Evolutionary conservation across 2,329 filamentous ascomycete species (phyloP).

Genomic region (Ascochyta fabae): DNA sequence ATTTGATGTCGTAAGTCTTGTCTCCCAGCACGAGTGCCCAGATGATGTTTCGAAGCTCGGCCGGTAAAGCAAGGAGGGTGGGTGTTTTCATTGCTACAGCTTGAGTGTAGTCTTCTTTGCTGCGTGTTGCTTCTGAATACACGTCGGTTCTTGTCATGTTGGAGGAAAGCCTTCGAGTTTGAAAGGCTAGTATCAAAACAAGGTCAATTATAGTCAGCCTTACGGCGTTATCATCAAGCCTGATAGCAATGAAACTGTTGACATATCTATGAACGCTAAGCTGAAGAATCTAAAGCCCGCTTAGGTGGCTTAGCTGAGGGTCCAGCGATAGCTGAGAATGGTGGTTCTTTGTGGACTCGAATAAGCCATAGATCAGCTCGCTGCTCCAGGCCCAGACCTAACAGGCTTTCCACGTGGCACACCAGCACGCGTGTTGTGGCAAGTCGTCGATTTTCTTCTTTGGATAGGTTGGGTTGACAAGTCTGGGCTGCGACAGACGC

Average conservation of each 20-base stretch:
- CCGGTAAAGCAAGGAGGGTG: slow-evolving; percentile 6
- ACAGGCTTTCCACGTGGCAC: neutral
- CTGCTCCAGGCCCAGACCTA: neutral
- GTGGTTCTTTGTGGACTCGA: neutral
- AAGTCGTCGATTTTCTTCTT: neutral
- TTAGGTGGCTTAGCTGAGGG: neutral
- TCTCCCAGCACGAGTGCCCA: neutral
- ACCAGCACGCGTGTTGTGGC: neutral
- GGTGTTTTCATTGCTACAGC: neutral
- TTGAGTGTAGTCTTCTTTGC: neutral
- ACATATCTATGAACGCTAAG: slow-evolving; percentile 4
- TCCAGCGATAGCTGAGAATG: neutral
- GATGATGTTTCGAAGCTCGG: slow-evolving; percentile 13
- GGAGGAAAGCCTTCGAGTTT: neutral
- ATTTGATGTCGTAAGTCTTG: neutral
- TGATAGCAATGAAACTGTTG: neutral
- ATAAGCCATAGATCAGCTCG: neutral
- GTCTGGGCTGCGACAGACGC: neutral
- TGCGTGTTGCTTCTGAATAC: neutral
- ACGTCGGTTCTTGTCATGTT: neutral
- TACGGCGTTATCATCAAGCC: slow-evolving; percentile 7
- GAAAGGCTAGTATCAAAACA: neutral
- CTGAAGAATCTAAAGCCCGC: neutral
- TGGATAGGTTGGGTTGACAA: neutral
- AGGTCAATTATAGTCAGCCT: neutral